Percentiles rank a stretch among this genome's conserved stretches.
These are phyloP conservation scores for Fusarium humuli DNA, from an alignment of 2,329 filamentous ascomycete genomes.

Conservation along the genomic window DNA sequence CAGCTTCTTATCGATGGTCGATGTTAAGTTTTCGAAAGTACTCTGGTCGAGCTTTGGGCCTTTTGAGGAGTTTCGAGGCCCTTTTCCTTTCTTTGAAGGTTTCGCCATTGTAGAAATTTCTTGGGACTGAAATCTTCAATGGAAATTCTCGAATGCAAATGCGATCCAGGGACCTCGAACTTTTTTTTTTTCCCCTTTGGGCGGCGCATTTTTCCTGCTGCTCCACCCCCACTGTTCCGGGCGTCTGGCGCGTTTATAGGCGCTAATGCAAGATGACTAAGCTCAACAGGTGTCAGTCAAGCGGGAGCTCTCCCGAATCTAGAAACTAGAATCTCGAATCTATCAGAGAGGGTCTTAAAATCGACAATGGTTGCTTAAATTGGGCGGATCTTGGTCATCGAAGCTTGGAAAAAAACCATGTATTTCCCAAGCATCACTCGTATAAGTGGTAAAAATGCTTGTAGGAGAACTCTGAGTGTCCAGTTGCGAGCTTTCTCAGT, in stretches of 20 bases:
- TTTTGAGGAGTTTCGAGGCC: conserved; percentile 41
- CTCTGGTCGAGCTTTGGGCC: conserved; percentile 59
- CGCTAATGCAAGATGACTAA: conserved; percentile 29
- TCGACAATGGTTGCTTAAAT: conserved; percentile 2
- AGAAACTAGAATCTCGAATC: conserved; percentile 1
- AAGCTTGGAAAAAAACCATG: conserved; percentile 26
- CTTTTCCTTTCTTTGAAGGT: conserved; percentile 53
- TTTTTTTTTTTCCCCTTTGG: conserved; percentile 44
- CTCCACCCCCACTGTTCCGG: conserved; percentile 30
- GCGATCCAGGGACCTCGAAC: conserved; percentile 29
- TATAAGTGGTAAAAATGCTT: conserved; percentile 17
- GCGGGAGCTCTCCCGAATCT: conserved; percentile 14
- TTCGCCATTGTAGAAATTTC: conserved; percentile 49
- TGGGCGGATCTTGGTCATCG: neutral
- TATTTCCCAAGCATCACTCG: conserved; percentile 22
- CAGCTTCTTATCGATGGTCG: conserved; percentile 67
- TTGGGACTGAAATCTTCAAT: conserved; percentile 31
- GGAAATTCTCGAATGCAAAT: conserved; percentile 36
- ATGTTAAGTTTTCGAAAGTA: conserved; percentile 65
- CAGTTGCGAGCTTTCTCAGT: conserved; percentile 42
- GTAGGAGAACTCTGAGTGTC: conserved; percentile 9
- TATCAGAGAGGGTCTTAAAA: conserved; percentile 6
- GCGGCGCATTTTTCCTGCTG: conserved; percentile 33
- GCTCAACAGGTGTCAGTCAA: neutral
- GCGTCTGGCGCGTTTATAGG: conserved; percentile 39